phyloP scores from a whole-genome alignment of 2,329 filamentous ascomycete species.

The Thielaviopsis populi region DNA sequence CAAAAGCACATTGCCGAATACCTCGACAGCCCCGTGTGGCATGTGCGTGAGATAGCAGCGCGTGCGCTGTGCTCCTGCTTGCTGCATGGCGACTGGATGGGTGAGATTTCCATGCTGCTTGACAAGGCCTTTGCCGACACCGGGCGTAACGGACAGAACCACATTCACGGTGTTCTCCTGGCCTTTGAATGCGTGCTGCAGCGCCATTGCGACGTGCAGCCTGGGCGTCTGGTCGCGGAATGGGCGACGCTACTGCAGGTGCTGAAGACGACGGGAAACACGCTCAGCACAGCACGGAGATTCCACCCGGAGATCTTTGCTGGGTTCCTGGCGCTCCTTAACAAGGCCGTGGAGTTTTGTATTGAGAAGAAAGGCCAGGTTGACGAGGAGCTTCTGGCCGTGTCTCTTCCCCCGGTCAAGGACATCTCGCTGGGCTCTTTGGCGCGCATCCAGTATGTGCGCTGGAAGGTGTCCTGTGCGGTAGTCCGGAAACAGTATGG shows the following conservation, averaged over 20 bases:
- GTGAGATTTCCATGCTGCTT: conserved; percentile 23
- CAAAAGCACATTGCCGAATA: conserved; percentile 45
- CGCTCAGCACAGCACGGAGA: conserved; percentile 19
- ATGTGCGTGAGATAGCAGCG: conserved; percentile 67
- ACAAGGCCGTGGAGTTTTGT: conserved; percentile 13
- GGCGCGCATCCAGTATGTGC: conserved; percentile 15
- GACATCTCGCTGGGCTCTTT: conserved; percentile 8
- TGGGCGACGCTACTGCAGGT: conserved; percentile 9
- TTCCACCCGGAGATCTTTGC: conserved; percentile 20
- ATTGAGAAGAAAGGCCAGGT: background rate
- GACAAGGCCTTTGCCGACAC: conserved; percentile 20
- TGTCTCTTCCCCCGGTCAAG: conserved; percentile 8
- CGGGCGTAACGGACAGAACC: conserved; percentile 31
- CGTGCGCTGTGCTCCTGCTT: conserved; percentile 53
- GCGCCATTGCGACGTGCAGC: conserved; percentile 34
- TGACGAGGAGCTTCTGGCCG: background rate
- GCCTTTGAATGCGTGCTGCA: conserved; percentile 42
- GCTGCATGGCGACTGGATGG: conserved; percentile 35
- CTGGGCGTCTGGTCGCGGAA: conserved; percentile 24
- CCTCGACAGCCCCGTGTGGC: conserved; percentile 58
- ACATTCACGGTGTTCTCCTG: conserved; percentile 43
- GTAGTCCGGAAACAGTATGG: conserved; percentile 6
- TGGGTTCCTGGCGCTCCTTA: conserved; percentile 6
- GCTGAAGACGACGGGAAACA: conserved; percentile 7
- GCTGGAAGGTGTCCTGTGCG: conserved; percentile 9